phyloP scores from a whole-genome alignment of 371 early-diverging fungal species.

The Mucor irregularis region DNA sequence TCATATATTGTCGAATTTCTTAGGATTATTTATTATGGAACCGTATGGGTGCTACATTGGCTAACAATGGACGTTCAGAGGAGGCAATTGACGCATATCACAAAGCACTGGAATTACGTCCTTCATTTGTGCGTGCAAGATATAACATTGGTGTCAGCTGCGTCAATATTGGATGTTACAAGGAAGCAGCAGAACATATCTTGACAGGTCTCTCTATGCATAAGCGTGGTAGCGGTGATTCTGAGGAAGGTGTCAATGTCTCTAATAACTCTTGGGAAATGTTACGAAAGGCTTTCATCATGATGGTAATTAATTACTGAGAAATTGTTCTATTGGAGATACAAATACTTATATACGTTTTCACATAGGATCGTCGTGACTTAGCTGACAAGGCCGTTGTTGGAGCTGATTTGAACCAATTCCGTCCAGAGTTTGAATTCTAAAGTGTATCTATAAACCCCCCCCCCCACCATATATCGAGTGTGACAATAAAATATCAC shows the following conservation, averaged over 20 bases:
- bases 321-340: neutral
- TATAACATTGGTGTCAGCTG: constrained; percentile 96
- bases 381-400: constrained; percentile 60
- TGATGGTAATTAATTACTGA: constrained; percentile 58
- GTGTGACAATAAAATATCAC: too few species aligned
- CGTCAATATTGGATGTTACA: constrained; percentile 89
- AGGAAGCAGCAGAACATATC: constrained; percentile 94
- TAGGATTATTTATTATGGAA: constrained; percentile 96
- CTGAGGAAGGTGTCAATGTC: constrained; percentile 62
- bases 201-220: constrained; percentile 87
- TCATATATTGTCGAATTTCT: neutral
- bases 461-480: too few species aligned
- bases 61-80: constrained; percentile 80
- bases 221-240: constrained; percentile 47
- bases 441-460: constrained; percentile 25
- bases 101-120: constrained; percentile 90
- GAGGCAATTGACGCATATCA: constrained; percentile 95
- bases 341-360: too few species aligned
- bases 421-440: constrained; percentile 65
- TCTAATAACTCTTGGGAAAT: constrained; percentile 68
- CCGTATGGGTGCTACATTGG: constrained; percentile 94
- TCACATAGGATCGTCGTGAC: constrained; percentile 51
- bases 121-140: constrained; percentile 92
- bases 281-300: constrained; percentile 60
- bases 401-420: constrained; percentile 62